phyloP scores from a whole-genome alignment of 83 land plant genomes.

The Thuja plicata region DNA sequence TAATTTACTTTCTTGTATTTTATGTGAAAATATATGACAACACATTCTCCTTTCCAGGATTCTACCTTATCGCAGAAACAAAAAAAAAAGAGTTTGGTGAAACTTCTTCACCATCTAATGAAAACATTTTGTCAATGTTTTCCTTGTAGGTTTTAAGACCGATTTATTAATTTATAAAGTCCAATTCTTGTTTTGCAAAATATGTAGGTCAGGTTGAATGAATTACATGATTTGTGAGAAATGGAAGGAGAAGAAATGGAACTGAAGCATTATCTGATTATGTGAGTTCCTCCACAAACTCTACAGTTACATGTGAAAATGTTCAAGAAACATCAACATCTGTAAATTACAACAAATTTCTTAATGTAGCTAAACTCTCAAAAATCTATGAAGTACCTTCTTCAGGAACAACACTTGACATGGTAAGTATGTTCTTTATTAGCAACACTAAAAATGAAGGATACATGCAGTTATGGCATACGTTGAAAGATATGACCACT shows the following conservation, averaged over 20 bases:
- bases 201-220: not conserved
- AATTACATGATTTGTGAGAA: not conserved
- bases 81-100: not conserved
- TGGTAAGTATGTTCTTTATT: slow-evolving; percentile 34
- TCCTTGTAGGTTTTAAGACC: not conserved
- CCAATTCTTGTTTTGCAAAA: not conserved
- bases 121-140: not conserved
- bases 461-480: not conserved
- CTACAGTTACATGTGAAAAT: not conserved
- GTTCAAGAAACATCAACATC: not conserved
- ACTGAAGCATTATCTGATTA: not conserved
- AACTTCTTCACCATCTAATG: not conserved
- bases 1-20: not conserved
- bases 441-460: not conserved
- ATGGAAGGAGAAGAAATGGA: not conserved
- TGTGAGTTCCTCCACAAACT: not conserved
- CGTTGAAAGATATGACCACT: not conserved
- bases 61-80: not conserved
- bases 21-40: not conserved
- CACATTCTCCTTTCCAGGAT: not conserved
- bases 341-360: slow-evolving; percentile 30
- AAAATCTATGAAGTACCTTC: slow-evolving; percentile 20
- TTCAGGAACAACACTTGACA: slow-evolving; percentile 30
- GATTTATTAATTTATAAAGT: not conserved
- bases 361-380: slow-evolving; percentile 45